Evolutionary conservation across 768 basidiomycete species (phyloP).

Genomic region (Russula sp.): DNA sequence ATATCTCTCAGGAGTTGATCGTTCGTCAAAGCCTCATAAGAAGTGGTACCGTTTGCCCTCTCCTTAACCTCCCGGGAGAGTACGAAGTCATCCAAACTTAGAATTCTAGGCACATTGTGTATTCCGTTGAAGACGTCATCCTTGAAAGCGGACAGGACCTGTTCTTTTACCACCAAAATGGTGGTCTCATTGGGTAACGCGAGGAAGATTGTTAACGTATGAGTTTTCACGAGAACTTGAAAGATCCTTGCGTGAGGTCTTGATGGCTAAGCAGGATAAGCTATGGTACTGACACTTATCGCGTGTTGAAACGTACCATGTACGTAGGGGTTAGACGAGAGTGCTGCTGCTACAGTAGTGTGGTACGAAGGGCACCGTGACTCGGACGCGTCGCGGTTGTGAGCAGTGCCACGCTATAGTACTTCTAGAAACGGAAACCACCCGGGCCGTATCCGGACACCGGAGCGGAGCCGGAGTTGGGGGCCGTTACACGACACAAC

Average conservation of each 20-base stretch:
- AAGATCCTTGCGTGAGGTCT: constrained; percentile 55
- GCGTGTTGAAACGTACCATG: constrained; percentile 12
- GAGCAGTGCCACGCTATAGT: too few species aligned
- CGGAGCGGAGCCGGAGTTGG: too few species aligned
- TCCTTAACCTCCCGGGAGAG: constrained; percentile 51
- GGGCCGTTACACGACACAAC: constrained; percentile 3
- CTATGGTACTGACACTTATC: neutral
- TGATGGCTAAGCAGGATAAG: constrained; percentile 38
- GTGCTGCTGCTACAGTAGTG: neutral
- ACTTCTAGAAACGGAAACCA: neutral
- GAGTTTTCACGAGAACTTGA: constrained; percentile 66
- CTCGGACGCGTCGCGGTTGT: constrained; percentile 10
- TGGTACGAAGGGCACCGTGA: neutral
- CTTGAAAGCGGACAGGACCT: constrained; percentile 55
- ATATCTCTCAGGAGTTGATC: constrained; percentile 43
- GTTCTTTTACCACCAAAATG: constrained; percentile 54
- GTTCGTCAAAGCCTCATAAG: constrained; percentile 50
- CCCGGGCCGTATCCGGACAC: neutral
- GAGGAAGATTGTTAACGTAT: constrained; percentile 61
- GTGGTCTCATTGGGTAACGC: constrained; percentile 49
- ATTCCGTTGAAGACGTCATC: constrained; percentile 39
- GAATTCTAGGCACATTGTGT: constrained; percentile 33
- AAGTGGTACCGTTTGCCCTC: constrained; percentile 42
- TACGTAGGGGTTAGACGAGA: neutral
- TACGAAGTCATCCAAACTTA: constrained; percentile 50